Evolutionary conservation across 164 flowering plant species (phyloP).

Genomic region (Malania oleifera): DNA sequence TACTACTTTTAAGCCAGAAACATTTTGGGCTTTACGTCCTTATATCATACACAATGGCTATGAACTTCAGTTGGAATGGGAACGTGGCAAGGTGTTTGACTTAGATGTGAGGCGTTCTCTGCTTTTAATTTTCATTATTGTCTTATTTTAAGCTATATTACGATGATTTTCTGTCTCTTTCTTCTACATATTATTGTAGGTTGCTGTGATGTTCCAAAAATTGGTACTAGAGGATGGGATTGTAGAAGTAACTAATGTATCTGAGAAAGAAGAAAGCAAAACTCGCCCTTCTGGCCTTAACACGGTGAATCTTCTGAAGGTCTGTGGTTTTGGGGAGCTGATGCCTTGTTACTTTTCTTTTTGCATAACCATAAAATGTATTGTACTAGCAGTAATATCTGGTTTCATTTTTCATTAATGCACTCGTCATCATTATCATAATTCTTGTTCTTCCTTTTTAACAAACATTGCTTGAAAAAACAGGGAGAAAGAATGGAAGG

Average conservation of each 20-base stretch:
- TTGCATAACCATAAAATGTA: not conserved
- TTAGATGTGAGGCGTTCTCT: conserved; percentile 50
- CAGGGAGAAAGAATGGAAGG: not conserved
- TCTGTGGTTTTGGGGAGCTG: conserved; percentile 10
- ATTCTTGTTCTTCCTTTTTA: too few species aligned
- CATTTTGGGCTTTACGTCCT: conserved; percentile 77
- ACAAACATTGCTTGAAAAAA: too few species aligned
- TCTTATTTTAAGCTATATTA: not conserved
- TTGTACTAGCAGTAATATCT: not conserved
- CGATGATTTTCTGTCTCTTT: not conserved
- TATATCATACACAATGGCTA: conserved; percentile 58
- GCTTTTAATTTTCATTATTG: not conserved
- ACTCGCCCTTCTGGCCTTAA: conserved; percentile 88
- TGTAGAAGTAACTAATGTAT: conserved; percentile 51
- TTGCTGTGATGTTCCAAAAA: conserved; percentile 74
- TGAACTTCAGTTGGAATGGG: conserved; percentile 89
- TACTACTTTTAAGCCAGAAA: conserved; percentile 83
- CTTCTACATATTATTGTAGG: conserved; percentile 38
- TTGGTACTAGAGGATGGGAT: conserved; percentile 64
- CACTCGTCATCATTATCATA: too few species aligned
- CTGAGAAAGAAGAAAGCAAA: conserved; percentile 73
- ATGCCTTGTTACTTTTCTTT: not conserved
- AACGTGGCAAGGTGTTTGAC: conserved; percentile 73
- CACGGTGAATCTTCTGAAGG: conserved; percentile 94
- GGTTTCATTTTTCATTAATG: too few species aligned